Conservation (phyloP, 345 rosid genomes). For the Turnera subulata region DNA sequence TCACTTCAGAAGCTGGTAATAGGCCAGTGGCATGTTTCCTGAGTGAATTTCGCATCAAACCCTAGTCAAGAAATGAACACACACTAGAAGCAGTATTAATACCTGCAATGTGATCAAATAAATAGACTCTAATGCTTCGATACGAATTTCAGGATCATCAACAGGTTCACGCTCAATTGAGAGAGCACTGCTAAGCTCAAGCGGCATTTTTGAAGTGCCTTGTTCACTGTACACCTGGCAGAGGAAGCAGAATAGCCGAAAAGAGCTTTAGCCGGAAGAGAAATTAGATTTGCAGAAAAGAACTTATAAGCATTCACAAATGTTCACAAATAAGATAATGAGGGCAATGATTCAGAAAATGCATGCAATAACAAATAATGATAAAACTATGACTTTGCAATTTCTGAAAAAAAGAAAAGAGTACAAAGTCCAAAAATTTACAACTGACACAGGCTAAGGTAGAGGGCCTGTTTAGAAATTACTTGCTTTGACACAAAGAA, state of each 20-base stretch:
- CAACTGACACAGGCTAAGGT: too few relatives aligned
- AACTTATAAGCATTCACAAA: neutral
- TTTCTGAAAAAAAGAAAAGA: too few relatives aligned
- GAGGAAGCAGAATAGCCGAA: neutral
- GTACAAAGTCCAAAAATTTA: too few relatives aligned
- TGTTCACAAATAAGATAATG: too few relatives aligned
- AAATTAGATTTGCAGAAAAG: conserved; percentile 3
- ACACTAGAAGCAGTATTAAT: conserved; percentile 9
- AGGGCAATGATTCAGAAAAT: neutral
- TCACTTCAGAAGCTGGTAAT: too few relatives aligned
- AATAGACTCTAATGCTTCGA: conserved; percentile 78
- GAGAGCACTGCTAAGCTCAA: conserved; percentile 81
- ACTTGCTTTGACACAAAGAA: too few relatives aligned
- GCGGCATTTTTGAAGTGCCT: conserved; percentile 76
- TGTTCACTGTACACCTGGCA: conserved; percentile 55
- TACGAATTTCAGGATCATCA: conserved; percentile 71
- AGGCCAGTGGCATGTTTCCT: too few relatives aligned
- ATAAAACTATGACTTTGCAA: too few relatives aligned
- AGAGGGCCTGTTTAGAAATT: too few relatives aligned
- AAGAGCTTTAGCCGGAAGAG: too few relatives aligned
- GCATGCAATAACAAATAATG: neutral
- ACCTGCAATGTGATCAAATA: conserved; percentile 82
- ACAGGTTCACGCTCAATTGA: conserved; percentile 84
- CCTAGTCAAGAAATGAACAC: too few relatives aligned
- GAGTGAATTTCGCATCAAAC: too few relatives aligned